Evolutionary conservation across 495 filamentous ascomycete species (phyloP), one percentile per base, ranked within the genome.

Genomic region (Bacidia gigantensis): DNA sequence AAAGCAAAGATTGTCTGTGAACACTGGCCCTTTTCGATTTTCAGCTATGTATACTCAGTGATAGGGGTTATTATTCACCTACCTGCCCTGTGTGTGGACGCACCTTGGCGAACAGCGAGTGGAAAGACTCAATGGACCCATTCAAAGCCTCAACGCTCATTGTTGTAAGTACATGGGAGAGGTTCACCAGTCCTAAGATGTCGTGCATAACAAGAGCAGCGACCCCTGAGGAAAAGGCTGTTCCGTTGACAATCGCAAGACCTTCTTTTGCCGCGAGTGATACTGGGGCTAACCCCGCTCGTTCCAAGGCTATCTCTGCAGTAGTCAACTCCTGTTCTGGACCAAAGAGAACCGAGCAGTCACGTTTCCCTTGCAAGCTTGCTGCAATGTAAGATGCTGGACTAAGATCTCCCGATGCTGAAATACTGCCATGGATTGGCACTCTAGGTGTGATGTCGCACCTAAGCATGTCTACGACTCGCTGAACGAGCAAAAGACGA

Each of bases 401-500:
- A 39, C 67, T 73, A 1, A 86, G 59, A 57, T 86, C 81, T 0
- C 82, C 82, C 0, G 79, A 84, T 2, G 80, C 80, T 5, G 81
- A 84, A 29, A 86, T 80, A 46, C 72, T 79, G 2, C 82, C 81
- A 0, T 77, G 67, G 2, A 83, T 60, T 0, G 82, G 81, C 0
- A 83, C 61, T 0, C 76, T 51, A 0, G 82, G 82, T 0, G 68
- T 70, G 50, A 80, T 62, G 52, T 74, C 65, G 1, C 69, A 49
- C 1, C 68, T 46, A 20, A 83, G 54, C 3, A 82, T 61, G 5
- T 59, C 58, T 26, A 70, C 57, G 20, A 81, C 53, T 2, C 62
- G 55, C 26, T 79, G 59, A 10, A 81, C 65, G 3, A 77, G 64
- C 9, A 56, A 51, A 5, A 69, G 39, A 9, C 70, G 66, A 11